Evolutionary conservation across 2,329 filamentous ascomycete species (phyloP).

Genomic region (Neurospora crassa): DNA sequence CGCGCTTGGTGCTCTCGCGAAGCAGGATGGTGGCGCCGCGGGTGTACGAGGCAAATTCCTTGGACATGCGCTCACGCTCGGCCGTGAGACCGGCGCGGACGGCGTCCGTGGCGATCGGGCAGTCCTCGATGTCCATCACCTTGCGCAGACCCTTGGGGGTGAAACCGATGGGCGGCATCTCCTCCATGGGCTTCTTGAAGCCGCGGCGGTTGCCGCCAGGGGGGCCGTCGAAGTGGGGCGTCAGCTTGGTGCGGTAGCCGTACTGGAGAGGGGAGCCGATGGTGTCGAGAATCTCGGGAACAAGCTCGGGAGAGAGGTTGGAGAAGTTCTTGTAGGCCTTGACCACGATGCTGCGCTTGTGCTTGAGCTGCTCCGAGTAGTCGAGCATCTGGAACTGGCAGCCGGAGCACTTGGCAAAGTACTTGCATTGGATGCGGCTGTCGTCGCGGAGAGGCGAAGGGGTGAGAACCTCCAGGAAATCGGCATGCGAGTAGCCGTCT

Average conservation of each 20-base stretch:
- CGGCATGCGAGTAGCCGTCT: conserved; percentile 64
- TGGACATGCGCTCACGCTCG: conserved; percentile 67
- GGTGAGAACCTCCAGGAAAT: conserved; percentile 69
- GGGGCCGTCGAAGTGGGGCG: conserved; percentile 86
- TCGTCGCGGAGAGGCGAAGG: conserved; percentile 72
- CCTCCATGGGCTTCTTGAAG: conserved; percentile 44
- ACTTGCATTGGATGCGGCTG: conserved; percentile 66
- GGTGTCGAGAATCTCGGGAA: conserved; percentile 73
- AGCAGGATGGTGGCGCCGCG: conserved; percentile 82
- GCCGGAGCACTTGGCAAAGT: conserved; percentile 80
- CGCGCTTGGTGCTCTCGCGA: conserved; percentile 71
- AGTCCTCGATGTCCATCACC: conserved; percentile 93
- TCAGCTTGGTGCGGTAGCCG: conserved; percentile 92
- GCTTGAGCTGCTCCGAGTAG: conserved; percentile 72
- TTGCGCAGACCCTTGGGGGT: conserved; percentile 72
- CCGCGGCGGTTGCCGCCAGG: conserved; percentile 42
- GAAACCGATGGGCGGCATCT: conserved; percentile 77
- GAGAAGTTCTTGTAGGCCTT: conserved; percentile 92
- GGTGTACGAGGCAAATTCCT: conserved; percentile 61
- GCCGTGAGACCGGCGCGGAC: conserved; percentile 69
- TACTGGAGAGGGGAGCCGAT: conserved; percentile 87
- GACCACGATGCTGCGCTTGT: conserved; percentile 80
- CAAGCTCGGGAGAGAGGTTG: conserved; percentile 60
- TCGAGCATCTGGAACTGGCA: conserved; percentile 98
- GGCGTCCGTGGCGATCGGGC: conserved; percentile 83